Percentiles rank a stretch among this genome's conserved stretches.
These are phyloP conservation scores for Pseudocercospora ulei DNA, from an alignment of 2,329 filamentous ascomycete genomes.

Conservation along the genomic window DNA sequence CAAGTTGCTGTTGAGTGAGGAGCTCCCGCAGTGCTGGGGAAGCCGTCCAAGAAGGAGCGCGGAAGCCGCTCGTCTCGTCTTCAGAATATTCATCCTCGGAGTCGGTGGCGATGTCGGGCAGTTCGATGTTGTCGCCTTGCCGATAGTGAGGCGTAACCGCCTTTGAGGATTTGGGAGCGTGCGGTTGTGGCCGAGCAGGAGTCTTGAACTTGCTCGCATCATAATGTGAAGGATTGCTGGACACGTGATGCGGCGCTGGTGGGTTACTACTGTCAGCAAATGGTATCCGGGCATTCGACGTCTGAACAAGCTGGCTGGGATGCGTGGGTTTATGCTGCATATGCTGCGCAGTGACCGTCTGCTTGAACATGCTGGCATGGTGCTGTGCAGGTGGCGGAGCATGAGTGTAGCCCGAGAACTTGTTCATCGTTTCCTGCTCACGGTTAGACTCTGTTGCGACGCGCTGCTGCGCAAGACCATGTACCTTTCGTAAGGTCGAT, in stretches of 20 bases:
- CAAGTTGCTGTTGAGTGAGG: slow-evolving; percentile 69
- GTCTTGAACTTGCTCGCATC: slow-evolving; percentile 51
- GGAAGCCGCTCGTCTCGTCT: slow-evolving; percentile 43
- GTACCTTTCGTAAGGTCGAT: slow-evolving; percentile 62
- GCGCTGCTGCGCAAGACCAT: neutral
- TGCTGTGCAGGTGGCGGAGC: slow-evolving; percentile 47
- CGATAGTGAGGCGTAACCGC: slow-evolving; percentile 76
- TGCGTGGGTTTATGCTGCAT: slow-evolving; percentile 48
- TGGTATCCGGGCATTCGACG: slow-evolving; percentile 78
- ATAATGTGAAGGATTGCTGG: slow-evolving; percentile 25
- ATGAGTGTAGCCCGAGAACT: slow-evolving; percentile 55
- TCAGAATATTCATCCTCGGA: slow-evolving; percentile 68
- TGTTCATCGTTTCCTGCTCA: slow-evolving; percentile 49
- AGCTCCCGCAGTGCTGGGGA: slow-evolving; percentile 69
- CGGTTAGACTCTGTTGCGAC: slow-evolving; percentile 6
- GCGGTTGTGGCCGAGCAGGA: slow-evolving; percentile 49
- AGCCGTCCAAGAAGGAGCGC: slow-evolving; percentile 74
- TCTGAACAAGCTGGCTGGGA: slow-evolving; percentile 74
- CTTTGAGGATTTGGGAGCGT: slow-evolving; percentile 50
- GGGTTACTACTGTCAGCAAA: slow-evolving; percentile 64
- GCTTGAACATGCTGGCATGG: slow-evolving; percentile 51
- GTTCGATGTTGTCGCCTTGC: slow-evolving; percentile 78
- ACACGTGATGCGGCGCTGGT: slow-evolving; percentile 28
- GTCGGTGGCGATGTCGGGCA: slow-evolving; percentile 92
- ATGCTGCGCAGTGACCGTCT: slow-evolving; percentile 57